Percentiles rank a stretch among this genome's conserved stretches.
phyloP scores from a whole-genome alignment of 2,329 filamentous ascomycete genomes.

The Cyanodermella asteris region DNA sequence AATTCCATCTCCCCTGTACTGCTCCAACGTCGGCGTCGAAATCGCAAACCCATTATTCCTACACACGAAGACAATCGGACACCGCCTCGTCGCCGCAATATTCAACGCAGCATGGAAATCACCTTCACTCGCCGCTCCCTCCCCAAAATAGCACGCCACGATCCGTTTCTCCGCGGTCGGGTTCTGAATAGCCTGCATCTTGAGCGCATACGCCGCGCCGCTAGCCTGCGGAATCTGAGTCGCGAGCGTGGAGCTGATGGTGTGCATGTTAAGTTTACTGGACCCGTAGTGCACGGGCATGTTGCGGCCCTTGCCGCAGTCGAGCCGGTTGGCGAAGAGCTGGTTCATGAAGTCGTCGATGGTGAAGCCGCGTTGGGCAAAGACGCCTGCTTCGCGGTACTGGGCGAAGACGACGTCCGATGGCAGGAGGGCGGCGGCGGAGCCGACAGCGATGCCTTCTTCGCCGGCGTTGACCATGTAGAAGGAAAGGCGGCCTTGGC shows the following conservation, averaged over 20 bases:
- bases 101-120: slow-evolving; percentile 85
- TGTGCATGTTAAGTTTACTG: slow-evolving; percentile 68
- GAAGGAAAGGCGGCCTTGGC: slow-evolving; percentile 82
- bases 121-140: slow-evolving; percentile 74
- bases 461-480: slow-evolving; percentile 86
- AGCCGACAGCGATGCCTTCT: slow-evolving; percentile 82
- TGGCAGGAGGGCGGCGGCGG: slow-evolving; percentile 60
- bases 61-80: slow-evolving; percentile 74
- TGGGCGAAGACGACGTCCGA: slow-evolving; percentile 84
- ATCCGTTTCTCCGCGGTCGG: slow-evolving; percentile 45
- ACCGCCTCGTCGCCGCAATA: slow-evolving; percentile 72
- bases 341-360: slow-evolving; percentile 87
- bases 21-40: slow-evolving; percentile 69
- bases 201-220: slow-evolving; percentile 71
- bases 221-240: slow-evolving; percentile 79
- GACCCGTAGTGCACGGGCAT: slow-evolving; percentile 97
- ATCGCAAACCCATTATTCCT: slow-evolving; percentile 88
- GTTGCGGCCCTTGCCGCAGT: slow-evolving; percentile 63
- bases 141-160: slow-evolving; percentile 70
- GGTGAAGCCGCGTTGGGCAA: slow-evolving; percentile 70
- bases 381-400: slow-evolving; percentile 83
- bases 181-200: slow-evolving; percentile 54
- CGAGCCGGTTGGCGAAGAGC: slow-evolving; percentile 68
- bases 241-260: slow-evolving; percentile 65
- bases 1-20: slow-evolving; percentile 81